Conservation (phyloP, 1,139 yeast species). For the Schizosaccharomyces versatilis region DNA sequence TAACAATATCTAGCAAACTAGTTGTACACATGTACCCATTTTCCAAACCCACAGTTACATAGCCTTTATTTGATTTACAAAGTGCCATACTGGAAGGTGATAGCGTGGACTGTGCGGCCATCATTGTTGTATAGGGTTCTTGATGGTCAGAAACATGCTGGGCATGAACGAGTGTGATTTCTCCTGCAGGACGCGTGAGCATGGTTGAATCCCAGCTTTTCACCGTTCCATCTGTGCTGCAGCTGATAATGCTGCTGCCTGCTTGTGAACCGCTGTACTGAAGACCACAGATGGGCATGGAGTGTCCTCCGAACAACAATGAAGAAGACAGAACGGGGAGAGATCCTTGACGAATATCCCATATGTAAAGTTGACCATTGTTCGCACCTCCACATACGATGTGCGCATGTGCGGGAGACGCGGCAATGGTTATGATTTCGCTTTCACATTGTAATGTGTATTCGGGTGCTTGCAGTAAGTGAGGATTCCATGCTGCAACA, state of each 20-base stretch:
- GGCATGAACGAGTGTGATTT: neutral
- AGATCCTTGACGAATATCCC: neutral
- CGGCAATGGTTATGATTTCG: too few species aligned
- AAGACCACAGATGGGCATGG: neutral
- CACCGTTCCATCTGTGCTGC: neutral
- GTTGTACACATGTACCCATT: too few species aligned
- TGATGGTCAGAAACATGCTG: too few species aligned
- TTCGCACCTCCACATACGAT: neutral
- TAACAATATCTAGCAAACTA: too few species aligned
- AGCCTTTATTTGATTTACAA: too few species aligned
- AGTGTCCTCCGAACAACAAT: neutral
- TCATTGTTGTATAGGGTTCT: too few species aligned
- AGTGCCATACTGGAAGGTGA: too few species aligned
- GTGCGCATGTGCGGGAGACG: neutral
- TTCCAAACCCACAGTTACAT: too few species aligned
- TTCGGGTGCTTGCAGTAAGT: too few species aligned
- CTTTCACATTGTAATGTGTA: too few species aligned
- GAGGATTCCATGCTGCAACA: too few species aligned
- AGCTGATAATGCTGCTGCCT: neutral
- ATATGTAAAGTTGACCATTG: neutral
- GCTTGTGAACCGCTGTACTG: neutral
- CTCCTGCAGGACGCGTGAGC: neutral
- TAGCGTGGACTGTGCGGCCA: too few species aligned
- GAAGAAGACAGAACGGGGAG: neutral
- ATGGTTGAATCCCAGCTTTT: neutral